Evolutionary conservation across 108 stramenopile genomes (phyloP), one percentile per base, ranked within the genome.

Genomic region (Chaetoceros tenuissimus): DNA sequence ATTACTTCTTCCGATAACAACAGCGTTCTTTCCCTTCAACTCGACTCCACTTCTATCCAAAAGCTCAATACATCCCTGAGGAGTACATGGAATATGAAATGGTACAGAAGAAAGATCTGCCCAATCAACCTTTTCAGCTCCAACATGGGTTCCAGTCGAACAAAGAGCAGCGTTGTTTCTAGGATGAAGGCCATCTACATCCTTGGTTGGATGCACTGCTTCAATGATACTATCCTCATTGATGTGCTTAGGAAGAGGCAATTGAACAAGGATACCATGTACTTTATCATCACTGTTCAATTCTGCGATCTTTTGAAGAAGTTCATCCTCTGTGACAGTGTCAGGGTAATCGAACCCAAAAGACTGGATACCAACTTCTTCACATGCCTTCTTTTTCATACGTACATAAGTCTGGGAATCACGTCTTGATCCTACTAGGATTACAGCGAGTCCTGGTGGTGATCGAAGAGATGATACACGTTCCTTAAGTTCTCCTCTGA

Each of bases 381-480:
- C 82, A 62, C 94, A 96, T 8, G 98, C 98, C 70, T 89, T 95
- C 64, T 92, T 91, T 71, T 99, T 99, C 96, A 97, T 96, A 3
- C 94, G 82, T 31, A 97, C 98, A 59, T 99, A 99, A 30, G 95
- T 94, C 48, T 90, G 90, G 7, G 93, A 94, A 64, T 99, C 98
- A 10, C 74, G 79, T 28, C 98, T 87, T 18, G 64, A 58, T 22
- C 90, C 90, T 1, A 98, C 94, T 57, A 97, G 75, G 27, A 98
- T 87, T 16, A 98, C 96, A 49, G 97, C 97, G 29, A 98, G 72
- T 22, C 95, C 95, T 13, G 95, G 95, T 0, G 51, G 60, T 25
- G 57, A 62, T 21, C 56, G 64, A 19, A 43, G 46, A 20, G 27
- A n/a, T 0, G 61, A 40, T 24, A 87, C 69, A 40, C 76, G 63